Evolutionary conservation across 2,329 filamentous ascomycete species (phyloP).

Genomic region (Alternaria sp.): DNA sequence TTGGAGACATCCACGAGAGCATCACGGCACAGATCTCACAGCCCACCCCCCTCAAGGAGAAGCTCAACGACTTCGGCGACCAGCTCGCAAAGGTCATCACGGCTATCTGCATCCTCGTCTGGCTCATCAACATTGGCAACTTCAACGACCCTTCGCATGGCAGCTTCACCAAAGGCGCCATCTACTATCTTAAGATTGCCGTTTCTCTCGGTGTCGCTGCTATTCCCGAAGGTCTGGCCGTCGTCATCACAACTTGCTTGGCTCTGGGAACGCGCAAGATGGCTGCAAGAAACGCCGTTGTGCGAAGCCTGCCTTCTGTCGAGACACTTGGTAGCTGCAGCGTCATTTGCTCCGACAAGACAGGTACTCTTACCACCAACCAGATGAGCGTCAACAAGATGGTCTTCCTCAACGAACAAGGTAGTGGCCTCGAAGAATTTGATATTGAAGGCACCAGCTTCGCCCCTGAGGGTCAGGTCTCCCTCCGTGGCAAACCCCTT

Average conservation of each 20-base stretch:
- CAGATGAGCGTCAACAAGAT: slow-evolving; percentile 99
- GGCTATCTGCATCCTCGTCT: slow-evolving; percentile 93
- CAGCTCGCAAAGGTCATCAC: slow-evolving; percentile 97
- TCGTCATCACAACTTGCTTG: slow-evolving; percentile 98
- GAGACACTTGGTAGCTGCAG: slow-evolving; percentile 99
- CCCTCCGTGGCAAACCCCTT: slow-evolving; percentile 72
- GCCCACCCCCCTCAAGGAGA: slow-evolving; percentile 96
- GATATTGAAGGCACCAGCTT: slow-evolving; percentile 95
- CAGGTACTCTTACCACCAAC: slow-evolving; percentile 96
- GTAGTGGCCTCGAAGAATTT: slow-evolving; percentile 80
- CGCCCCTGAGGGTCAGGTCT: slow-evolving; percentile 80
- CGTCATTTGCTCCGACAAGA: slow-evolving; percentile 99
- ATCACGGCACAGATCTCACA: slow-evolving; percentile 98
- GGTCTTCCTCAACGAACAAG: slow-evolving; percentile 80
- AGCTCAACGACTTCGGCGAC: slow-evolving; percentile 98
- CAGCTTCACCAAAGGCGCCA: slow-evolving; percentile 93
- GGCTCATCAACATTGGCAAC: slow-evolving; percentile 98
- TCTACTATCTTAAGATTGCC: slow-evolving; percentile 99
- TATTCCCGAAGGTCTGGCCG: slow-evolving; percentile 95
- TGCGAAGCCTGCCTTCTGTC: slow-evolving; percentile 93
- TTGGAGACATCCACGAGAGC: slow-evolving; percentile 98
- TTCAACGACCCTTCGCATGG: slow-evolving; percentile 96
- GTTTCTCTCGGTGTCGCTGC: slow-evolving; percentile 97
- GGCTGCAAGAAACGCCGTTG: slow-evolving; percentile 98
- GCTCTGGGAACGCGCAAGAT: slow-evolving; percentile 97